Evolutionary conservation across 805 yeast species (phyloP).

Genomic region (Ogataea pignaliae): DNA sequence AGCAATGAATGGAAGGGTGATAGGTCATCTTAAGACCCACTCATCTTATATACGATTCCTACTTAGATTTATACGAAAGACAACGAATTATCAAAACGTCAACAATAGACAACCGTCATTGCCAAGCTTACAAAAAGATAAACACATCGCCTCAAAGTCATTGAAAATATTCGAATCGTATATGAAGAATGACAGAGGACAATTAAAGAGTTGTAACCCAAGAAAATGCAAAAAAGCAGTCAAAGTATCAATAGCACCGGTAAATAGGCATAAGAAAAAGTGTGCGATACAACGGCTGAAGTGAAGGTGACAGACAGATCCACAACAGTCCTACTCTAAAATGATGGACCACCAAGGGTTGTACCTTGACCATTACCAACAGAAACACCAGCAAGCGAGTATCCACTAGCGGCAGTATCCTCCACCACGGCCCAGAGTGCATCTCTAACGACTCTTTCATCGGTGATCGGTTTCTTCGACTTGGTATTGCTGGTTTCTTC

Average conservation of each 20-base stretch:
- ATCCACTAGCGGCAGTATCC: slow-evolving; percentile 44
- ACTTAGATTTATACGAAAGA: no score
- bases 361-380: slow-evolving; percentile 61
- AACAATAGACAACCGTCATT: no score
- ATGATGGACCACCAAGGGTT: slow-evolving; percentile 72
- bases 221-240: not conserved
- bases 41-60: no score
- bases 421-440: slow-evolving; percentile 73
- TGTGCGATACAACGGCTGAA: no score
- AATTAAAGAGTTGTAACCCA: not conserved
- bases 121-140: no score
- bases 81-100: no score
- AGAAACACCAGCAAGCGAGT: slow-evolving; percentile 36
- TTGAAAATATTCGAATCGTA: no score
- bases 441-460: slow-evolving; percentile 48
- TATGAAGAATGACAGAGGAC: not conserved
- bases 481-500: slow-evolving; percentile 19
- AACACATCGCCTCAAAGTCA: no score
- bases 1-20: not conserved
- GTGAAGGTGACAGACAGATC: no score
- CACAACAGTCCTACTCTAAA: slow-evolving; percentile 26
- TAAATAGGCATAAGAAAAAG: not conserved
- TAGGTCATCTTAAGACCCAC: no score
- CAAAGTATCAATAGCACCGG: not conserved
- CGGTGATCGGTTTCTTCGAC: slow-evolving; percentile 15